Evolutionary conservation across 768 basidiomycete species (phyloP), one percentile per base, ranked within the genome.

Genomic region (Kwoniella europaea): DNA sequence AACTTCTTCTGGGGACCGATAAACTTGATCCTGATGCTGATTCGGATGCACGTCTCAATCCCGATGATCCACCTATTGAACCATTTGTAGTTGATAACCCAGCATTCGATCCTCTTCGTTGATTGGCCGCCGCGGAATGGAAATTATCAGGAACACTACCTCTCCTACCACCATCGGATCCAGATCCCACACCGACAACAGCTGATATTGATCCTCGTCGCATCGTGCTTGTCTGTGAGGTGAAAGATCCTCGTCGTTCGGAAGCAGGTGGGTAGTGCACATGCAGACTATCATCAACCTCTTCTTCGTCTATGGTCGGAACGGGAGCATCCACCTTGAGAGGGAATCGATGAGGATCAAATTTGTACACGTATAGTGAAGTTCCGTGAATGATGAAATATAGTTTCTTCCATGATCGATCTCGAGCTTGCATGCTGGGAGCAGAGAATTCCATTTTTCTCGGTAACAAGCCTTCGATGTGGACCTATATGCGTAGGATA

Each of bases 361-460:
- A 83, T 68, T 84, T 83, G 82, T 83, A 86, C 53, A 98, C 86
- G 74, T 88, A 88, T 81, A 98, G 89, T 72, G 87, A 86, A n/a
- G 97, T 98, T 57, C 97, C 97, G 78, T 97, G 93, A 29, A 99
- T 85, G 76, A 95, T 91, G 79, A 93, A 92, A 74, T 94, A 87
- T 62, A 91, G 89, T 61, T 92, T 86, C 70, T 92, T 88, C 97
- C 97, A 99, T 79, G 93, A 92, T 57, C 97, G 86, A 81, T 98
- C 95, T 80, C 87, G 88, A 7, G 95, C 90, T 82, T 96, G 92
- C 2, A 92, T 86, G 7, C 94, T 94, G 0, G 94, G 93, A 12
- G 87, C 84, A 4, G 84, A 86, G 80, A 99, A 98, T 86, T 99
- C 97, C 89, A 94, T 88, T 86, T 99, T 99, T 58, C 92, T 89